phyloP scores from a whole-genome alignment of 306 rosid species.

The Pachyrhizus erosus region DNA sequence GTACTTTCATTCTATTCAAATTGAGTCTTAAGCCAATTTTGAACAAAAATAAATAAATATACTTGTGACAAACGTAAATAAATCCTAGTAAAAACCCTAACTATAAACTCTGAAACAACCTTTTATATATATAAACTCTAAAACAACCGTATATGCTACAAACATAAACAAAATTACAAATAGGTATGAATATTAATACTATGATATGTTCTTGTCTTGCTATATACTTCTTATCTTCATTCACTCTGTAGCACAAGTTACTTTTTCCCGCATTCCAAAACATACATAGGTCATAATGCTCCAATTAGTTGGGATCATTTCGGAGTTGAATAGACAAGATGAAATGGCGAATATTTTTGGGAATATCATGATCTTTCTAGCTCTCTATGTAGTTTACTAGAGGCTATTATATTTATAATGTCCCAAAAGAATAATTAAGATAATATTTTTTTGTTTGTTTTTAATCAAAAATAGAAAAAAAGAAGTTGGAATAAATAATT shows the following conservation, averaged over 20 bases:
- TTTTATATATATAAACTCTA: too few relatives aligned
- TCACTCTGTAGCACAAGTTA: background rate
- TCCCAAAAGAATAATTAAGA: background rate
- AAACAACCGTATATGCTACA: too few relatives aligned
- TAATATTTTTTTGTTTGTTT: background rate
- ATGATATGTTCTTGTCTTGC: background rate
- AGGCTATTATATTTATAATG: background rate
- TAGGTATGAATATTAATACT: too few relatives aligned
- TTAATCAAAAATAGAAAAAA: background rate
- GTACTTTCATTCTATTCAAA: background rate
- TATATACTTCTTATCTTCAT: background rate
- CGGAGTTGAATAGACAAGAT: background rate
- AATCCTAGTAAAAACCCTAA: background rate
- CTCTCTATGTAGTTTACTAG: background rate
- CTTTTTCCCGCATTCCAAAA: background rate
- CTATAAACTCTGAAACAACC: too few relatives aligned
- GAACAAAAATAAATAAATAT: background rate
- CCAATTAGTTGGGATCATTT: background rate
- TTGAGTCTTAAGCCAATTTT: background rate
- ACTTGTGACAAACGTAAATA: background rate
- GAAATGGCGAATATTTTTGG: background rate
- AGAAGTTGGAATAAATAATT: background rate
- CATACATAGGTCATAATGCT: background rate
- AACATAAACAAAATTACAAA: too few relatives aligned
- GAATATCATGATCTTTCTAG: background rate